Evolutionary conservation across 2,329 filamentous ascomycete species (phyloP).

Genomic region (Claviceps sorghi): DNA sequence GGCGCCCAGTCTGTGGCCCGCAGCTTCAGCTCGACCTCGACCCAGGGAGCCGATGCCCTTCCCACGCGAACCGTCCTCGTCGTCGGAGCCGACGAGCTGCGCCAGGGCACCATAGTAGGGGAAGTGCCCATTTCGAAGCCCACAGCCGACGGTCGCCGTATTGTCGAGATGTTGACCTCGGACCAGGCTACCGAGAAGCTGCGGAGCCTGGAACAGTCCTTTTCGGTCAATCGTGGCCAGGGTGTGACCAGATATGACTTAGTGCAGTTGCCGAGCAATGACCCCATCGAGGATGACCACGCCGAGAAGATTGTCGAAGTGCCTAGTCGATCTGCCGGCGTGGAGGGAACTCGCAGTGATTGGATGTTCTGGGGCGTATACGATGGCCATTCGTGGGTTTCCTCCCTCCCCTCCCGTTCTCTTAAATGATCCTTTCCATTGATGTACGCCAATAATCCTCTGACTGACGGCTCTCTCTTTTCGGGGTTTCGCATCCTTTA

Average conservation of each 20-base stretch:
- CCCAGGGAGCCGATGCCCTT: constrained; percentile 23
- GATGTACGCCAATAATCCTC: not conserved
- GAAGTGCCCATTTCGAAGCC: constrained; percentile 80
- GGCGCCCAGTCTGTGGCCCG: constrained; percentile 21
- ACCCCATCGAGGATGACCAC: constrained; percentile 96
- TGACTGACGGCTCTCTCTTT: no score
- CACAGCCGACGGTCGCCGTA: constrained; percentile 67
- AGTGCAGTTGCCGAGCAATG: constrained; percentile 88
- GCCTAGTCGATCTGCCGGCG: constrained; percentile 37
- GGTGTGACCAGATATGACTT: constrained; percentile 92
- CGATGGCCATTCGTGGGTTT: constrained; percentile 76
- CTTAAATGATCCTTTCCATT: not conserved
- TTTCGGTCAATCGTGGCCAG: constrained; percentile 72
- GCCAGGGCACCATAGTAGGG: constrained; percentile 72
- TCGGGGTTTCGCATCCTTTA: constrained; percentile 23
- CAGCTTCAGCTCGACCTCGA: constrained; percentile 29
- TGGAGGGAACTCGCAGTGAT: constrained; percentile 41
- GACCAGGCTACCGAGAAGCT: constrained; percentile 88
- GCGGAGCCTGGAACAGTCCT: constrained; percentile 80
- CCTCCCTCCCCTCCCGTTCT: constrained; percentile 6
- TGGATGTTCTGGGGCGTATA: constrained; percentile 99
- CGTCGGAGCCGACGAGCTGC: constrained; percentile 80
- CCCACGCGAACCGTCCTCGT: constrained; percentile 59
- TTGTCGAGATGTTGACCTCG: constrained; percentile 90
- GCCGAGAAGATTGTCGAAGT: constrained; percentile 96